Evolutionary conservation across 2,329 filamentous ascomycete species (phyloP), one percentile per base, ranked within the genome.

Genomic region (Pestalotiopsis sp.): DNA sequence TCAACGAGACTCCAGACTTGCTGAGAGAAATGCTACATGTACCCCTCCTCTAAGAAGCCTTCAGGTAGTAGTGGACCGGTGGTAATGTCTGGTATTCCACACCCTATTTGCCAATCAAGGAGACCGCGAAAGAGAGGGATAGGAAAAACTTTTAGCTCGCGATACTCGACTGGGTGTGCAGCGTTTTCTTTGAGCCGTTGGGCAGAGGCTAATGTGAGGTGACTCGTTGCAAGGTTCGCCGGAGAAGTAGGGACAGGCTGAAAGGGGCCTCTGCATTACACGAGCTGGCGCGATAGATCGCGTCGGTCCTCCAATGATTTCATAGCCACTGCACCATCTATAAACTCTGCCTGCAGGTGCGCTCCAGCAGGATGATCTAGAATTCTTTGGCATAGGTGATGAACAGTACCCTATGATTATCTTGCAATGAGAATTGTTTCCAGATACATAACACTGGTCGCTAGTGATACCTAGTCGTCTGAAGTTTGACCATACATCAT

Each of bases 141-240:
- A 13, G 17, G 59, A 12, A 38, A 36, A 20, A 20, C 6, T 27
- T 17, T 17, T 27, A 59, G 57, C 57, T 62, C 31, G 31, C 27
- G 27, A 62, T 17, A 20, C 12, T 62, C 27, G 31, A 62, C 38
- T 62, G 59, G 59, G n/a, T 27, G n/a, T 27, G 36, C 13, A 62
- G n/a, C 58, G 27, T 61, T 31, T 31, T 25, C 13, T 20, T 12
- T 58, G 12, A 52, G 45, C 17, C 20, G 45, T 17, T 52, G 59
- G n/a, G n/a, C 38, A n/a, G 31, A 12, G 59, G 27, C 59, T 62
- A 62, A 62, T 41, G 59, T 36, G 20, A 20, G n/a, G 59, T 20
- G 59, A 62, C 59, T 62, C 59, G 31, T 62, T 62, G 59, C 59
- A 52, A 52, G 45, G 14, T 52, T 36, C 36, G 59, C 59, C 17